These are phyloP conservation scores for Hortaea sp. DNA, from an alignment of 2,329 filamentous ascomycete species.

Conservation along the genomic window DNA sequence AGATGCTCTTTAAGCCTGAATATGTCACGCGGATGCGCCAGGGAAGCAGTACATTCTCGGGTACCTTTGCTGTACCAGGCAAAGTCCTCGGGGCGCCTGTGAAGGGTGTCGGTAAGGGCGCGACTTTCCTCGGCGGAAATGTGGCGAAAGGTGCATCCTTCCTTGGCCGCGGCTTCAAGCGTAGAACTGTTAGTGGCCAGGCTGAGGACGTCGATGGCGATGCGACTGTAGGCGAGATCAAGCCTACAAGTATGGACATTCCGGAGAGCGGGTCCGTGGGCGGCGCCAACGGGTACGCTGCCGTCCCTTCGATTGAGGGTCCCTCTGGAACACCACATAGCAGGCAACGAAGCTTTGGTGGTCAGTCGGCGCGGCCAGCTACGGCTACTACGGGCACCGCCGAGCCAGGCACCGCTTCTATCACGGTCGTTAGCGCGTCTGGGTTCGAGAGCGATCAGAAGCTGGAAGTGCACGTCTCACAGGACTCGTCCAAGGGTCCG, in stretches of 20 bases:
- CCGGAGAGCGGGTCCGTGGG: neutral
- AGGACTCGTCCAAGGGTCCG: conserved; percentile 45
- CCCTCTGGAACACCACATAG: conserved; percentile 30
- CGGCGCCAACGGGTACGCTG: conserved; percentile 12
- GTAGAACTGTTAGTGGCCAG: conserved; percentile 49
- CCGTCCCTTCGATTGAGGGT: conserved; percentile 14
- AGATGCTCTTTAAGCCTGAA: conserved; percentile 83
- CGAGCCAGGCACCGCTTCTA: conserved; percentile 64
- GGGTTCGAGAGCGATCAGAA: conserved; percentile 52
- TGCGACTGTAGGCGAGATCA: conserved; percentile 12
- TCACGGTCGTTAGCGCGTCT: conserved; percentile 68
- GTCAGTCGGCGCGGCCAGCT: conserved; percentile 15
- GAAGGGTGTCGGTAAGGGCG: conserved; percentile 76
- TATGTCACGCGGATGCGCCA: conserved; percentile 81
- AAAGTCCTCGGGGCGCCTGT: conserved; percentile 93
- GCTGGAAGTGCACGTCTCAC: conserved; percentile 24
- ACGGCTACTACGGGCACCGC: conserved; percentile 30
- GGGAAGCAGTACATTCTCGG: conserved; percentile 85
- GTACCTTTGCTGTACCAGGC: conserved; percentile 76
- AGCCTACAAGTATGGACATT: conserved; percentile 19
- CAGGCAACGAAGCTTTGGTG: conserved; percentile 37
- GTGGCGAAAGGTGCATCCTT: conserved; percentile 88
- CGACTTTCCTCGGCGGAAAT: conserved; percentile 59
- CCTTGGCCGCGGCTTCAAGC: conserved; percentile 72
- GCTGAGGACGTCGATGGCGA: conserved; percentile 20